Percentiles rank a stretch among this genome's conserved stretches.
Conservation (phyloP, 495 filamentous ascomycete genomes). For the Achaetomiella virescens region DNA sequence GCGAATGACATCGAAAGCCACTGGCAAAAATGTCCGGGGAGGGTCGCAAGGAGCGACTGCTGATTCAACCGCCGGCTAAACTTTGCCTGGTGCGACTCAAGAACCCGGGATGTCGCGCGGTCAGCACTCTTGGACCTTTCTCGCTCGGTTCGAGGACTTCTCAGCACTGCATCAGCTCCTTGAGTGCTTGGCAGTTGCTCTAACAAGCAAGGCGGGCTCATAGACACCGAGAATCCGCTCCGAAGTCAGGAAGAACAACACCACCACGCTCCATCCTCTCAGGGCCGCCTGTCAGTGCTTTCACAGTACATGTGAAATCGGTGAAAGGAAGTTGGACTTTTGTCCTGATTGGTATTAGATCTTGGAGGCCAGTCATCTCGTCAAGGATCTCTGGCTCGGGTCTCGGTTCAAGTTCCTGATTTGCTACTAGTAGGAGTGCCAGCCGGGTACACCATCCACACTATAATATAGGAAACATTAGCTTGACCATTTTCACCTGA, state of each 20-base stretch:
- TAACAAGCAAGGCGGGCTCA: conserved; percentile 3
- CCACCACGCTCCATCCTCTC: neutral
- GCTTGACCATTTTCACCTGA: no score
- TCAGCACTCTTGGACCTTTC: neutral
- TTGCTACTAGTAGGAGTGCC: no score
- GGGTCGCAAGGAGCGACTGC: conserved; percentile 5
- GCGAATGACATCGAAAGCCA: neutral
- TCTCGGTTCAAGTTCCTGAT: no score
- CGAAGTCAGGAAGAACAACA: neutral
- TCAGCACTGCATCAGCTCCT: neutral
- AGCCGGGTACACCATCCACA: no score
- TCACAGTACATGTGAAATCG: neutral
- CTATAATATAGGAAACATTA: no score
- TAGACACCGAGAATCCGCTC: neutral
- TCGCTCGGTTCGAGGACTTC: neutral
- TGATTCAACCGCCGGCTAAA: conserved; percentile 24
- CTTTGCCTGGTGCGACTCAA: conserved; percentile 8
- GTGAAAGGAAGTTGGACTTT: neutral
- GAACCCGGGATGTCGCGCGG: neutral
- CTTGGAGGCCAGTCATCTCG: neutral
- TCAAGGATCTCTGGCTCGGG: no score
- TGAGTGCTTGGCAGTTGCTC: conserved; percentile 7
- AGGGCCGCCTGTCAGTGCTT: neutral
- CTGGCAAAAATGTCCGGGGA: conserved; percentile 7
- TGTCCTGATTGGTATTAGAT: neutral